phyloP scores from a whole-genome alignment of 2,329 filamentous ascomycete genomes.

The Zarea fungicola region DNA sequence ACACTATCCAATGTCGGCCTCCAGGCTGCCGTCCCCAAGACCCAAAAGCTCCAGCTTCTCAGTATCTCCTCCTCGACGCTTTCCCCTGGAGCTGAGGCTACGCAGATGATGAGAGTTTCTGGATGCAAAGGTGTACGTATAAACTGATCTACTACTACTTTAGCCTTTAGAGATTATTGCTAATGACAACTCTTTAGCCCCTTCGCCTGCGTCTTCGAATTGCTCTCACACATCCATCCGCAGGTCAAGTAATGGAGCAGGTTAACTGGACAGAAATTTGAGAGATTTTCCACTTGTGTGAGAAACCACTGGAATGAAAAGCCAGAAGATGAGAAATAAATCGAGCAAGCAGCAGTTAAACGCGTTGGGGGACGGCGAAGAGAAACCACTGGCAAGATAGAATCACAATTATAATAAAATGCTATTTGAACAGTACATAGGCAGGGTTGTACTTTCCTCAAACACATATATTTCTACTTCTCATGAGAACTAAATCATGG shows the following conservation, averaged over 20 bases:
- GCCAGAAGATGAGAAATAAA: background rate
- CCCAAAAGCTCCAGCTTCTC: conserved; percentile 87
- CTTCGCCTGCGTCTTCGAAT: conserved; percentile 83
- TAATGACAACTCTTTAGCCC: conserved; percentile 47
- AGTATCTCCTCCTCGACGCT: conserved; percentile 80
- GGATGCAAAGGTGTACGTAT: conserved; percentile 81
- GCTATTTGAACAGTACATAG: background rate
- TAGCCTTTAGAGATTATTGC: background rate
- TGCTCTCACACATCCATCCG: conserved; percentile 66
- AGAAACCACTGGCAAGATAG: background rate
- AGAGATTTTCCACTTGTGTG: background rate
- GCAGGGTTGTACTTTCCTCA: too few species aligned
- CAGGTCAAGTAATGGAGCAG: conserved; percentile 75
- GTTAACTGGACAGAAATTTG: conserved; percentile 91
- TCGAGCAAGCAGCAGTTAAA: background rate
- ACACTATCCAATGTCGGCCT: conserved; percentile 70
- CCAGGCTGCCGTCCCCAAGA: conserved; percentile 94
- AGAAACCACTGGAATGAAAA: conserved; percentile 18
- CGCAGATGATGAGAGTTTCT: conserved; percentile 83
- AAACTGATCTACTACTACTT: background rate
- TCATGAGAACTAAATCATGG: too few species aligned
- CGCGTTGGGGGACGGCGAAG: background rate
- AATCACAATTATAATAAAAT: background rate
- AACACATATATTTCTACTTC: too few species aligned
- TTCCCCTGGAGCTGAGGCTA: conserved; percentile 72